Base-by-base conservation (phyloP, 78 protist genomes). In the Chrysochromulina tobinii region DNA sequence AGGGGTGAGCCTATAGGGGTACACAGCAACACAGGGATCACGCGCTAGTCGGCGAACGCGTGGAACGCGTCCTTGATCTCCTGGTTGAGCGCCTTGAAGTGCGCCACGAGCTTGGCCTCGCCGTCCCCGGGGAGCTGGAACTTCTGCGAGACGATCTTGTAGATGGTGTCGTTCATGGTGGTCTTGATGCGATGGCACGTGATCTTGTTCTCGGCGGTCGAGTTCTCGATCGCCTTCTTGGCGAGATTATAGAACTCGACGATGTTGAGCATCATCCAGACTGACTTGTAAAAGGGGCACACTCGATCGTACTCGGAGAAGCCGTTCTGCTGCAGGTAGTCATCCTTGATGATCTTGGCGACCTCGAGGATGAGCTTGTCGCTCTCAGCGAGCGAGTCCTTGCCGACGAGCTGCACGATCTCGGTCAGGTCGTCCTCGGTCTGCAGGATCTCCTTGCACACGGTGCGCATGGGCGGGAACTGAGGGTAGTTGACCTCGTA, bases 271-370 rank as follows among this genome's bases (percentile, higher is more conserved):
- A 98, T 38, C 99, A 99, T 99, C 97, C 99, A 96, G 59, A 94
- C 95, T 9, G 99, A 97, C 97, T 99, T 99, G 95, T 95, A 98
- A 96, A 99, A 97, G 90, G 99, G 99, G 95, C 99, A 99, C 96
- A 64, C 96, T 50, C 93, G 89, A 91, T 99, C 99, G 94, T 96
- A 96, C 73, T 86, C 64, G 55, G 98, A 69, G 97, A 93, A 98
- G 87, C 99, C 98, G 95, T 97, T 97, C 93, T 97, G 99, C 48
- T 25, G 51, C 15, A 99, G 95, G 97, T 95, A 99, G 91, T 99
- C 99, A 87, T 99, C 99, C 89, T 96, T 97, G 94, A 99, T 92
- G 91, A 99, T 81, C 90, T 94, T 93, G 83, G 99, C 99, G 21
- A 96, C 96, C 90, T 88, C 96, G 53, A 93, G 90, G 20, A 77